Base-by-base conservation (phyloP, 805 yeast species). In the Yarrowia bubula region DNA sequence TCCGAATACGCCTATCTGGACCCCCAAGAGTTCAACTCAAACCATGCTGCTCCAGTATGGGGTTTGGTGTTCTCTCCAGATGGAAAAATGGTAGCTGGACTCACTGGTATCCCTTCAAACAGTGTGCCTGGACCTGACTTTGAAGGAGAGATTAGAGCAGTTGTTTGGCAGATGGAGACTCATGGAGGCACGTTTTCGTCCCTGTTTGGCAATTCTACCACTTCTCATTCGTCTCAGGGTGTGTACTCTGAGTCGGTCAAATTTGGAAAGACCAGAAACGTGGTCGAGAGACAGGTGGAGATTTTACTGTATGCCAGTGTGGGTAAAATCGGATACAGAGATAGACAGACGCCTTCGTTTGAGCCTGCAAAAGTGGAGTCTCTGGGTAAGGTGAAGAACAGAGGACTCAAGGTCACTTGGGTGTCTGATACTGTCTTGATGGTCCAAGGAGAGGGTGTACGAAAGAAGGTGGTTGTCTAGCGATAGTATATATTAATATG, bases 21-120 rank as follows among this genome's bases (percentile, higher is more conserved):
- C 51, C 64, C 64, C 32, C 50, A 43, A 28, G 64, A 58, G 43
- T 58, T 58, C 64, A 58, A 58, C 17, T 43, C 64, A 33, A 58
- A 58, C 37, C 51, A 43, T 15, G 64, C 64, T 3, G 64, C 51
- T n/a, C 41, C 64, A 1, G 51, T 58, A 8, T 43, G 51, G 51
- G 50, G 50, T 9, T 42, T 58, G 35, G 64, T 35, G 3, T 58
- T 58, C 15, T 43, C 51, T 9, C 64, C 64, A 17, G 64, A 58
- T 18, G 64, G 64, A 2, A 42, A 44, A 32, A 43, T 43, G 50
- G 51, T 58, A 0, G 64, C 64, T 9, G 64, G 51, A 28, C 64
- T 58, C 10, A 55, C 61, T 8, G 47, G 61, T 6, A 41, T 55
- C 5, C 38, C 38, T 4, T 31, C 38, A 10, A 55, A 51, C 35